These are phyloP conservation scores for Suillus fuscotomentosus DNA, from an alignment of 768 basidiomycete species.

Conservation along the genomic window DNA sequence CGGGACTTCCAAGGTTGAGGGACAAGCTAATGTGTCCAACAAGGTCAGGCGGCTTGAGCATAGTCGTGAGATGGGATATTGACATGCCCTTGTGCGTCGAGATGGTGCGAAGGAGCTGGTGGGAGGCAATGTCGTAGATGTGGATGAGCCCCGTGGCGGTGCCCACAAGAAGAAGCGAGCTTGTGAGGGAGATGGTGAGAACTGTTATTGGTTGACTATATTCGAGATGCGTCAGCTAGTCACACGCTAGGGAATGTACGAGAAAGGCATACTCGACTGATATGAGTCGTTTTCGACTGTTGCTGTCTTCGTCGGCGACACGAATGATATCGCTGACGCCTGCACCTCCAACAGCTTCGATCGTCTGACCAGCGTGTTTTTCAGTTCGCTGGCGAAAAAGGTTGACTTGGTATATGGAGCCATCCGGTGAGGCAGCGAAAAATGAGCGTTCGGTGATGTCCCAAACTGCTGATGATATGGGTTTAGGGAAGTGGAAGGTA, in stretches of 20 bases:
- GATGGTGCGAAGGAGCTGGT: slow-evolving; percentile 84
- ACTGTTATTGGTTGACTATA: slow-evolving; percentile 70
- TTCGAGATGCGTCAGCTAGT: slow-evolving; percentile 6
- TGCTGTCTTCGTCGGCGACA: slow-evolving; percentile 53
- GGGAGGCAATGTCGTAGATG: slow-evolving; percentile 85
- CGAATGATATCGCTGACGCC: slow-evolving; percentile 55
- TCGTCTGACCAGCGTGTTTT: slow-evolving; percentile 46
- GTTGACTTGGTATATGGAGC: slow-evolving; percentile 77
- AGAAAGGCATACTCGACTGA: slow-evolving; percentile 30
- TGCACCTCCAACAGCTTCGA: slow-evolving; percentile 75
- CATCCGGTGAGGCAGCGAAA: slow-evolving; percentile 78
- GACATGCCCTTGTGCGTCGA: slow-evolving; percentile 63
- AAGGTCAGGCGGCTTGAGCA: slow-evolving; percentile 87
- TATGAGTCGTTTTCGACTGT: slow-evolving; percentile 61
- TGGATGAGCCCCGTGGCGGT: slow-evolving; percentile 72
- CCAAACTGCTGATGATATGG: slow-evolving; percentile 69
- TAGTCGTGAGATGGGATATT: slow-evolving; percentile 72
- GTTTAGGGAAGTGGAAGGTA: slow-evolving; percentile 84
- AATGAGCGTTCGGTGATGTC: slow-evolving; percentile 87
- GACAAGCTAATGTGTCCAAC: slow-evolving; percentile 73
- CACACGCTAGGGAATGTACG: background rate
- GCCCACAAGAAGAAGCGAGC: slow-evolving; percentile 79
- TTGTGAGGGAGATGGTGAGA: slow-evolving; percentile 74
- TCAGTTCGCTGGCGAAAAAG: slow-evolving; percentile 65
- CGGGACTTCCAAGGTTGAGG: slow-evolving; percentile 34